Evolutionary conservation across 768 basidiomycete species (phyloP), one percentile per base, ranked within the genome.

Genomic region (Pulveroboletus sp.): DNA sequence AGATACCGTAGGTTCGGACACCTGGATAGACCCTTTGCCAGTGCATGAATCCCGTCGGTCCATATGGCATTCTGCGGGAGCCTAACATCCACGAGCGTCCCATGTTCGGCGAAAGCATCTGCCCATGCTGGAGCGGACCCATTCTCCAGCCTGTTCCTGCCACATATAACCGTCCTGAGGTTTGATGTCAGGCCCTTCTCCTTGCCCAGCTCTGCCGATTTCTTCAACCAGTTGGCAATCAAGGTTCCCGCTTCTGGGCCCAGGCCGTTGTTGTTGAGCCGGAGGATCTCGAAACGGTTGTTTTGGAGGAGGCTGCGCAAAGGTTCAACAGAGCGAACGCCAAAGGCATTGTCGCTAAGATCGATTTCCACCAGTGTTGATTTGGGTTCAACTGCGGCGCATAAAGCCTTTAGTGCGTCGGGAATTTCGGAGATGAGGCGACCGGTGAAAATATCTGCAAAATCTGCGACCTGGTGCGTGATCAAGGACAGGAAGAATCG

Each of bases 61-160:
- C 93, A 78, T 59, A 99, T 97, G 5, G 95, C 96, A 62, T 99
- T 97, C 75, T 98, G 94, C n/a, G 90, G 89, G 84, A 98, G 86
- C 50, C 89, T 80, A 26, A 98, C 86, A 56, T 96, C 91, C 45
- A 74, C 74, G 27, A 99, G 78, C 6, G 82, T 82, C 7, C 80
- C 83, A 62, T 96, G 93, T 31, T 81, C 88, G 1, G 82, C 82
- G 63, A 95, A 95, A 5, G 95, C 94, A 32, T 83, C 79, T 1
- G 90, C 92, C 88, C 91, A 98, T 6, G 78, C 77, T 0, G 72
- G 53, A 8, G 95, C 90, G 3, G 86, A 87, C 38, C 91, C 93
- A 58, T 93, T 83, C 73, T 98, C 93, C 31, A 98, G 75, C n/a
- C 96, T 81, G 70, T 97, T 99, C 50, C 95, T 83, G 14, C 96